Percentiles rank a stretch among this genome's conserved stretches.
These are phyloP conservation scores for Boletus rubroflammeus DNA, from an alignment of 768 basidiomycete genomes.

Conservation along the genomic window DNA sequence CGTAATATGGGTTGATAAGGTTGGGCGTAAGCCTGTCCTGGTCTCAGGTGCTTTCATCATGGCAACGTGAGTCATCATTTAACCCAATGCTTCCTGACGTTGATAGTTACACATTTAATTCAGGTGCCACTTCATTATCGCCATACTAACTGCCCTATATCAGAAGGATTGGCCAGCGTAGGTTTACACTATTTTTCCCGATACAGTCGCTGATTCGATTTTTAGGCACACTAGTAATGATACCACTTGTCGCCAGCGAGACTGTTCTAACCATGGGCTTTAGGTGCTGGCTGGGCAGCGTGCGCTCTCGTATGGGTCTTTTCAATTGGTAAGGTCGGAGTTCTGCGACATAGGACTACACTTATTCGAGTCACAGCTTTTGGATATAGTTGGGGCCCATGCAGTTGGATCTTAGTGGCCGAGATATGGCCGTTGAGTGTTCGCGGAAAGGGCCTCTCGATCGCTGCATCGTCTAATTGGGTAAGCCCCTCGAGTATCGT, in stretches of 20 bases:
- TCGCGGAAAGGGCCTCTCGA: constrained; percentile 72
- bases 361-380: constrained; percentile 39
- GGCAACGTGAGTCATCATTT: constrained; percentile 45
- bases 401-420: constrained; percentile 73
- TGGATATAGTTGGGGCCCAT: constrained; percentile 79
- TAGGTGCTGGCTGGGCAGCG: constrained; percentile 70
- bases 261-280: not conserved
- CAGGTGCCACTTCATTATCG: constrained; percentile 69
- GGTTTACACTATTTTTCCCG: constrained; percentile 18
- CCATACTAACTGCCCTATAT: constrained; percentile 58
- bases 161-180: constrained; percentile 51
- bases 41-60: constrained; percentile 73
- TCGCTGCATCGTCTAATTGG: constrained; percentile 76
- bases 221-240: constrained; percentile 3
- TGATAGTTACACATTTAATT: constrained; percentile 23
- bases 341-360: not conserved
- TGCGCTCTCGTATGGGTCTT: constrained; percentile 73
- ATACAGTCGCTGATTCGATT: not conserved
- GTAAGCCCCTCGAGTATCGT: constrained; percentile 29
- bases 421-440: constrained; percentile 73
- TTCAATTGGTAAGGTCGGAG: constrained; percentile 47
- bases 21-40: constrained; percentile 71
- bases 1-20: constrained; percentile 75
- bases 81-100: constrained; percentile 8
- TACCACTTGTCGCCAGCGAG: not conserved